These are phyloP conservation scores for Cladosporium halotolerans DNA, from an alignment of 2,329 filamentous ascomycete genomes.

Conservation along the genomic window DNA sequence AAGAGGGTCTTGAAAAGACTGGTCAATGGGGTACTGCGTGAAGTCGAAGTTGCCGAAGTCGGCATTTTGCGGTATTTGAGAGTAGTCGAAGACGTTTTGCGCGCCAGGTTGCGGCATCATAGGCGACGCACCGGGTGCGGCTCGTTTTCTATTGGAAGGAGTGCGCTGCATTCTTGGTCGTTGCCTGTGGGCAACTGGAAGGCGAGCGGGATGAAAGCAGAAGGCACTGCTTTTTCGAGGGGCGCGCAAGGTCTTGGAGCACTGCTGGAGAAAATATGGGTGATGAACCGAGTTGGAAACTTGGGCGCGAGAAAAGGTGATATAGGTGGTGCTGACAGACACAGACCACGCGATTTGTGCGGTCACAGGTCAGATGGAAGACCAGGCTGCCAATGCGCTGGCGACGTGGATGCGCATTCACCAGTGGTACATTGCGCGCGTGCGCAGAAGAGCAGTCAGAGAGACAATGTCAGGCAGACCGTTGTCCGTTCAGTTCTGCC, in stretches of 20 bases:
- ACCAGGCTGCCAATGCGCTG: conserved; percentile 8
- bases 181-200: not conserved
- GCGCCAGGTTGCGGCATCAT: conserved; percentile 46
- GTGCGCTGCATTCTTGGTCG: conserved; percentile 8
- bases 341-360: not conserved
- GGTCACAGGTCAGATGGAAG: not conserved
- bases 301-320: not conserved
- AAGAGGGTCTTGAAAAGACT: conserved; percentile 30
- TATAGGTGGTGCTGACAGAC: conserved; percentile 1
- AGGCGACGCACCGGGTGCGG: conserved; percentile 66
- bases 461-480: not conserved
- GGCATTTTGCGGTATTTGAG: conserved; percentile 43
- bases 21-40: conserved; percentile 25
- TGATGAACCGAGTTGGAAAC: no score
- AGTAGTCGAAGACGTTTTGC: conserved; percentile 30
- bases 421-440: not conserved
- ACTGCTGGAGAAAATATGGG: no score
- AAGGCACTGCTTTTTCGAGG: not conserved
- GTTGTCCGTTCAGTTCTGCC: not conserved
- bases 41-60: conserved; percentile 29
- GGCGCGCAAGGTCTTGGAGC: no score
- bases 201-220: not conserved
- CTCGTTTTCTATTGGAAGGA: conserved; percentile 54
- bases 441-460: not conserved
- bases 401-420: not conserved